Evolutionary conservation across 2,329 filamentous ascomycete species (phyloP).

Genomic region (Onygena corvina): DNA sequence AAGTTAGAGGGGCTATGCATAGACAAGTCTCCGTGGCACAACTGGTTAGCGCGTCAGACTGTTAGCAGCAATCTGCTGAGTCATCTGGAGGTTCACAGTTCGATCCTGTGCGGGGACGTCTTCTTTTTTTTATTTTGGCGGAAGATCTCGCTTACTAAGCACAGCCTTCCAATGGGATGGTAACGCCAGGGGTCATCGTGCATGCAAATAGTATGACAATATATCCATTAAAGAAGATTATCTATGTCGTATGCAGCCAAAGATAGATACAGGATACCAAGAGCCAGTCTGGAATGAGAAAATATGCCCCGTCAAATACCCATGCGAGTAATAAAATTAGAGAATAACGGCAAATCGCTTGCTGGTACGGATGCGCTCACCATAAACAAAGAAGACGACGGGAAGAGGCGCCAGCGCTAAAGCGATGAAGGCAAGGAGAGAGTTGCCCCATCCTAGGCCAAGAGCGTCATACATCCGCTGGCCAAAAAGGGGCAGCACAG

Average conservation of each 20-base stretch:
- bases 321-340: background rate
- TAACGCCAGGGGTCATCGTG: too few relatives aligned
- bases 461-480: constrained; percentile 38
- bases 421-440: constrained; percentile 45
- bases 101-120: constrained; percentile 8
- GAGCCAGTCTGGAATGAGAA: background rate
- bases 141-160: background rate
- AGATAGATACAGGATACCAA: background rate
- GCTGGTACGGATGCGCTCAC: constrained; percentile 26
- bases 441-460: constrained; percentile 42
- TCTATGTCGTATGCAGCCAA: too few relatives aligned
- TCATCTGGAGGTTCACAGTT: constrained; percentile 8
- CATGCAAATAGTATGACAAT: too few relatives aligned
- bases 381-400: constrained; percentile 26
- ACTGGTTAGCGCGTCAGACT: constrained; percentile 8
- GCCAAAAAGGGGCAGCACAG: constrained; percentile 51
- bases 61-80: constrained; percentile 6
- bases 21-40: constrained; percentile 9
- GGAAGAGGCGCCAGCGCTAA: constrained; percentile 38
- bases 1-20: constrained; percentile 5
- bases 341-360: constrained; percentile 11
- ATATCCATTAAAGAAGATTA: too few relatives aligned
- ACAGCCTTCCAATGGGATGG: too few relatives aligned
- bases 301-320: background rate
- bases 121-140: background rate